These are phyloP conservation scores for Taphrina deformans DNA, from an alignment of 1,139 yeast genomes.

Conservation along the genomic window DNA sequence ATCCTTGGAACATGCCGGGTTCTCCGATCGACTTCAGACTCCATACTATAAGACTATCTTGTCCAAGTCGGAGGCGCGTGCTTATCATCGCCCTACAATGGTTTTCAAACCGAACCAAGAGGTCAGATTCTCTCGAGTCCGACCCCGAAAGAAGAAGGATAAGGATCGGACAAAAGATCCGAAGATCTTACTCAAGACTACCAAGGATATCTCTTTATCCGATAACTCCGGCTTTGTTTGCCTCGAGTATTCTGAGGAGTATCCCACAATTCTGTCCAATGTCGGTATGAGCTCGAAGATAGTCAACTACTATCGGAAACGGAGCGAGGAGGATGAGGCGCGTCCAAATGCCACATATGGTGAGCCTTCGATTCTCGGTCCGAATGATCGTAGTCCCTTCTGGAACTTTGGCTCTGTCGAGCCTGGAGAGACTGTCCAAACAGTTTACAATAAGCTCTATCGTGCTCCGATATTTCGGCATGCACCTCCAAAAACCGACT, in stretches of 20 bases:
- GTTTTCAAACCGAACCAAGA: slow-evolving; percentile 73
- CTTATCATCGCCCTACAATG: slow-evolving; percentile 78
- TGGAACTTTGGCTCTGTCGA: slow-evolving; percentile 99
- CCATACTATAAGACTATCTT: slow-evolving; percentile 86
- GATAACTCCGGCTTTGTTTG: slow-evolving; percentile 77
- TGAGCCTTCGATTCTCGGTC: slow-evolving; percentile 92
- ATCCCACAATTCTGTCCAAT: slow-evolving; percentile 76
- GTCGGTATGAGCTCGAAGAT: slow-evolving; percentile 96
- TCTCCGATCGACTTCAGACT: slow-evolving; percentile 81
- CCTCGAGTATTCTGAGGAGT: slow-evolving; percentile 88
- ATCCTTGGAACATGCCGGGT: slow-evolving; percentile 85
- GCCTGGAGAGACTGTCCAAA: slow-evolving; percentile 90
- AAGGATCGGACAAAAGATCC: slow-evolving; percentile 78
- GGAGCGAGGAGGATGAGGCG: slow-evolving; percentile 72
- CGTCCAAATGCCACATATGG: slow-evolving; percentile 90
- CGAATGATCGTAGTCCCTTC: slow-evolving; percentile 93
- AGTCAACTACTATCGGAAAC: slow-evolving; percentile 88
- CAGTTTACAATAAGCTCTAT: slow-evolving; percentile 84
- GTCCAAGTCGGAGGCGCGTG: slow-evolving; percentile 66
- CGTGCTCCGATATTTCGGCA: slow-evolving; percentile 94
- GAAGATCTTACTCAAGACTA: slow-evolving; percentile 52
- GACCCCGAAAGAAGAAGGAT: slow-evolving; percentile 73
- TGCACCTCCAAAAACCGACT: slow-evolving; percentile 75
- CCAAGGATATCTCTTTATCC: slow-evolving; percentile 77
- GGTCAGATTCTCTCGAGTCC: slow-evolving; percentile 72